These are phyloP conservation scores for Salix arbutifolia DNA, from an alignment of 345 rosid species.

Conservation along the genomic window DNA sequence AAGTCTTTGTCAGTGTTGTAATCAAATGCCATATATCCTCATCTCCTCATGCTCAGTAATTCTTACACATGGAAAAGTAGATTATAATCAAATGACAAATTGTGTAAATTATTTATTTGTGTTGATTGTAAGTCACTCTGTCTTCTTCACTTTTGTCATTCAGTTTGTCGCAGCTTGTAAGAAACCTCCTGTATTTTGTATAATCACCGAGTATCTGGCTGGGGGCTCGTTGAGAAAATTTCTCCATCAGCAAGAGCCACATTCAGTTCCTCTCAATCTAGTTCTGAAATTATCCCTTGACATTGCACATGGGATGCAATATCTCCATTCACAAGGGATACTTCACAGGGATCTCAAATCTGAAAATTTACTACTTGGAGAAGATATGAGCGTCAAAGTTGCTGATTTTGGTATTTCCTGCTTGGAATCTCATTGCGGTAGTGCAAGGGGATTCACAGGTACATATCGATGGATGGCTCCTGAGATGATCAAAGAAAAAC, in stretches of 20 bases:
- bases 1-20: neutral
- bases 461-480: constrained; percentile 92
- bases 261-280: constrained; percentile 54
- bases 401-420: constrained; percentile 83
- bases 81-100: neutral
- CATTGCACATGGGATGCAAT: constrained; percentile 73
- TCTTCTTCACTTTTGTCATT: constrained; percentile 17
- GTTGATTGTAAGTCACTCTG: neutral
- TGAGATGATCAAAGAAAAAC: constrained; percentile 75
- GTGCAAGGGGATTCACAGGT: constrained; percentile 63
- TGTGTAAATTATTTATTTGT: neutral
- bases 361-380: constrained; percentile 63
- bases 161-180: constrained; percentile 40
- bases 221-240: constrained; percentile 47
- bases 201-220: constrained; percentile 33
- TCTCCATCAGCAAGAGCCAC: constrained; percentile 67
- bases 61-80: neutral
- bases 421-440: constrained; percentile 62
- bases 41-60: neutral
- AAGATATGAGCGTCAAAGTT: constrained; percentile 63
- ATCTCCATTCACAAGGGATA: constrained; percentile 66
- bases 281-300: constrained; percentile 63
- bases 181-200: constrained; percentile 31
- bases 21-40: neutral
- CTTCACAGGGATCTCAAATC: constrained; percentile 80